phyloP scores from a whole-genome alignment of 768 basidiomycete genomes.

The Pseudohyphozyma bogoriensis region DNA sequence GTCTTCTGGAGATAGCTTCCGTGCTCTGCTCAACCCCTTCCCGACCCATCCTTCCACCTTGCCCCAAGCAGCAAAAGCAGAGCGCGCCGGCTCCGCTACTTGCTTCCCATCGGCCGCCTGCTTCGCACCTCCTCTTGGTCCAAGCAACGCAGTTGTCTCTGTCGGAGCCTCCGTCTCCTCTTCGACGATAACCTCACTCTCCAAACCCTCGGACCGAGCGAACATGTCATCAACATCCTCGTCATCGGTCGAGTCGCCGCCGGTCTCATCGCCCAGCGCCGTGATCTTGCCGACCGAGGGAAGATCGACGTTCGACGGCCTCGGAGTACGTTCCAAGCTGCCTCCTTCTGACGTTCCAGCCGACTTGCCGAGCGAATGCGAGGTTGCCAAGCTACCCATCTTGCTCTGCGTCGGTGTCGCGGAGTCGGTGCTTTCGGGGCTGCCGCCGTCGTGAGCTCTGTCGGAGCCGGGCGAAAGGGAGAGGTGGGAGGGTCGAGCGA shows the following conservation, averaged over 20 bases:
- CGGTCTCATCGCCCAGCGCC: not conserved
- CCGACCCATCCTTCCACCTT: not conserved
- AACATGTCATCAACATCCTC: no score
- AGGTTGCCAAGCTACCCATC: not conserved
- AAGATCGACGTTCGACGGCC: not conserved
- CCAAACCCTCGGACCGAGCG: no score
- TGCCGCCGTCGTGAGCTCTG: not conserved
- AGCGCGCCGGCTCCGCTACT: no score
- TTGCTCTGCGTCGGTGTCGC: slow-evolving; percentile 11
- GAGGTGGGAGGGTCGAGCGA: slow-evolving; percentile 12
- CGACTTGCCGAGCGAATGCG: not conserved
- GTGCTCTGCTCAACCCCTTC: not conserved
- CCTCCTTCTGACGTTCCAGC: not conserved
- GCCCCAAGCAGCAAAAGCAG: not conserved
- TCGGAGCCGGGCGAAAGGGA: slow-evolving; percentile 4
- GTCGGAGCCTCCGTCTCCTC: not conserved
- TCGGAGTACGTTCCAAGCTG: not conserved
- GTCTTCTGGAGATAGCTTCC: no score
- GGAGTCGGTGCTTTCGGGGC: not conserved
- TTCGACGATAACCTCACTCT: no score
- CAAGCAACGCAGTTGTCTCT: not conserved
- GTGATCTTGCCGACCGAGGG: no score
- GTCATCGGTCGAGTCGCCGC: no score
- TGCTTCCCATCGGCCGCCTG: slow-evolving; percentile 19
- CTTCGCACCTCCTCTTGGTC: not conserved